Conservation (phyloP, 345 rosid genomes). For the Crucihimalaya himalaica region DNA sequence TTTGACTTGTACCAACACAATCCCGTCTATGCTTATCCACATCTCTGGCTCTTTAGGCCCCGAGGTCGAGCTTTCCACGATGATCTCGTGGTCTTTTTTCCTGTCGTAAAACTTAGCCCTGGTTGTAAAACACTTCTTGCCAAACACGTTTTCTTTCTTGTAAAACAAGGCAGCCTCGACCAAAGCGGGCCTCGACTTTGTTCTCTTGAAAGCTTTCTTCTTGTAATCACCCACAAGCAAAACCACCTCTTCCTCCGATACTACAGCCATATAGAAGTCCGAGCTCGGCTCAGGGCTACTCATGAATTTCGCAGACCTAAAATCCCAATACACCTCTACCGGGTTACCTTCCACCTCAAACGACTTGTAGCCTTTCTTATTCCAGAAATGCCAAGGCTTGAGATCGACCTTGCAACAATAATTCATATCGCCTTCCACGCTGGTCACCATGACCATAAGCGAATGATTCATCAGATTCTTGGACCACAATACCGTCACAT, state of each 20-base stretch:
- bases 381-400: slow-evolving; percentile 93
- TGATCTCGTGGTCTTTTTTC: slow-evolving; percentile 74
- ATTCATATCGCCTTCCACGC: slow-evolving; percentile 53
- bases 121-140: slow-evolving; percentile 70
- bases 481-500: slow-evolving; percentile 68
- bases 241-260: slow-evolving; percentile 71
- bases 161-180: slow-evolving; percentile 59
- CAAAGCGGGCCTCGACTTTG: slow-evolving; percentile 71
- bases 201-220: slow-evolving; percentile 86
- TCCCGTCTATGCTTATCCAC: slow-evolving; percentile 95
- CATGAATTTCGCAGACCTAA: slow-evolving; percentile 75
- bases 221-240: slow-evolving; percentile 81
- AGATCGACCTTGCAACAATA: slow-evolving; percentile 71
- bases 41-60: slow-evolving; percentile 80
- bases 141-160: slow-evolving; percentile 89
- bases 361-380: slow-evolving; percentile 70
- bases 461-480: slow-evolving; percentile 76
- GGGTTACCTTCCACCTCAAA: slow-evolving; percentile 63
- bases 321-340: slow-evolving; percentile 74
- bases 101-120: slow-evolving; percentile 69
- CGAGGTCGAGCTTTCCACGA: slow-evolving; percentile 64
- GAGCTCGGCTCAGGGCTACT: slow-evolving; percentile 78
- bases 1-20: slow-evolving; percentile 67
- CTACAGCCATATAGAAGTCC: slow-evolving; percentile 86
- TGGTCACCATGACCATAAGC: slow-evolving; percentile 57